Base-by-base conservation (phyloP, 2,329 filamentous ascomycete species). In the Ophiostoma piceae region DNA sequence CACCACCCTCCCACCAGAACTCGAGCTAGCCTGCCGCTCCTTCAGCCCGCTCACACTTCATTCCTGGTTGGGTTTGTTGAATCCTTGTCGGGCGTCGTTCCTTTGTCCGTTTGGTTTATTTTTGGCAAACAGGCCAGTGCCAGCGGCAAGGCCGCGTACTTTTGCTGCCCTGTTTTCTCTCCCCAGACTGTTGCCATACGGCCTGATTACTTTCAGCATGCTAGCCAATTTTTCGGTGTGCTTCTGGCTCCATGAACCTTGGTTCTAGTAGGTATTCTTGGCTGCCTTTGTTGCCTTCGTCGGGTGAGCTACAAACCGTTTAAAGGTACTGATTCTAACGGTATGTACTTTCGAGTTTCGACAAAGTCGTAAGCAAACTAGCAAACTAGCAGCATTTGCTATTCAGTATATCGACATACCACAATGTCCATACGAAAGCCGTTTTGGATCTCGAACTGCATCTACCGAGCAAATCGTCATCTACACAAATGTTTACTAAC, bases 401-500 rank as follows among this genome's bases (percentile, higher is more conserved):
- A 14, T 11, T 12, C 22, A 8, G 35, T 35, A 35, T 35, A 35
- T 35, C 35, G 9, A 22, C 8, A 22, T 22, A 19, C 4, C 22
- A 26, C 51, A 57, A 14, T 9, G 51, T 57, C n/a, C 51, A 57
- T 57, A 57, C 22, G n/a, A 57, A 26, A 29, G 47, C 51, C 57
- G 26, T 32, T 14, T 29, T 22, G 16, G 3, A 29, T 29, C 26
- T 32, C 26, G 14, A 62, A 62, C 16, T 62, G 1, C 26, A 62
- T 62, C 57, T 62, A 62, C 57, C 51, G 51, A 57, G 57, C 57
- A 62, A 16, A 62, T 35, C 26, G 26, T 62, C 11, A 32, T 62
- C 57, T 62, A 19, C 14, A 62, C 26, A 62, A 62, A 62, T 62
- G 26, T 19, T 35, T 19, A 62, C 57, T 62, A 62, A 62, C 57